Conservation (phyloP, 768 basidiomycete genomes). For the Heimioporus sp. region DNA sequence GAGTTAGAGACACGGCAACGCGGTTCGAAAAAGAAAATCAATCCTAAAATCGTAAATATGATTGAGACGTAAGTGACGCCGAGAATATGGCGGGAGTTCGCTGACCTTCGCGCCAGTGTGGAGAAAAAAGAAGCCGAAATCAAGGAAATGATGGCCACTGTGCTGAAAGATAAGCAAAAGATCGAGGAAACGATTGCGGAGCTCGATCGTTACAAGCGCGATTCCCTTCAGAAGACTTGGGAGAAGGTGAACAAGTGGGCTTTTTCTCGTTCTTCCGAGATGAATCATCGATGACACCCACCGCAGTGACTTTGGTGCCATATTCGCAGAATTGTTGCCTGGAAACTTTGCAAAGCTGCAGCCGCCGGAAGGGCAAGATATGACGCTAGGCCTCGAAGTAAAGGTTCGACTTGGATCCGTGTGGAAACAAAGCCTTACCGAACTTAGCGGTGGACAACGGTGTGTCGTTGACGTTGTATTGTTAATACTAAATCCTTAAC, state of each 20-base stretch:
- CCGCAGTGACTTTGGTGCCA: constrained; percentile 88
- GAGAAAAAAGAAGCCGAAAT: constrained; percentile 91
- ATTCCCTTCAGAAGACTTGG: constrained; percentile 94
- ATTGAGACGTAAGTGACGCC: constrained; percentile 72
- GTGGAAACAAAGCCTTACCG: constrained; percentile 98
- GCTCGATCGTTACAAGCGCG: constrained; percentile 91
- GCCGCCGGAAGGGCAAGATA: constrained; percentile 89
- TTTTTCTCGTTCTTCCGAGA: neutral
- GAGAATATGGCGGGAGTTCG: neutral
- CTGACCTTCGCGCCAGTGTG: constrained; percentile 49
- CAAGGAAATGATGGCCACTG: constrained; percentile 84
- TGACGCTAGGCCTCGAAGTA: constrained; percentile 95
- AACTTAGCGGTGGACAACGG: constrained; percentile 97
- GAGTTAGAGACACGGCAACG: constrained; percentile 79
- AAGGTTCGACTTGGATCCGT: constrained; percentile 93
- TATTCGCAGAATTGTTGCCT: constrained; percentile 93
- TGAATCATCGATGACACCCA: neutral
- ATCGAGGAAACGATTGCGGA: constrained; percentile 93
- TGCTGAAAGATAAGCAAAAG: constrained; percentile 90
- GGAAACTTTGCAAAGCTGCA: constrained; percentile 96
- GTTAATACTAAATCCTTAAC: neutral
- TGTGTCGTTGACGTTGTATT: constrained; percentile 33
- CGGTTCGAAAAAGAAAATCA: constrained; percentile 93
- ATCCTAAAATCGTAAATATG: constrained; percentile 94
- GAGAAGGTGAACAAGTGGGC: constrained; percentile 87